Evolutionary conservation across 148 eudicot species (phyloP).

Genomic region (Oxyria digyna): DNA sequence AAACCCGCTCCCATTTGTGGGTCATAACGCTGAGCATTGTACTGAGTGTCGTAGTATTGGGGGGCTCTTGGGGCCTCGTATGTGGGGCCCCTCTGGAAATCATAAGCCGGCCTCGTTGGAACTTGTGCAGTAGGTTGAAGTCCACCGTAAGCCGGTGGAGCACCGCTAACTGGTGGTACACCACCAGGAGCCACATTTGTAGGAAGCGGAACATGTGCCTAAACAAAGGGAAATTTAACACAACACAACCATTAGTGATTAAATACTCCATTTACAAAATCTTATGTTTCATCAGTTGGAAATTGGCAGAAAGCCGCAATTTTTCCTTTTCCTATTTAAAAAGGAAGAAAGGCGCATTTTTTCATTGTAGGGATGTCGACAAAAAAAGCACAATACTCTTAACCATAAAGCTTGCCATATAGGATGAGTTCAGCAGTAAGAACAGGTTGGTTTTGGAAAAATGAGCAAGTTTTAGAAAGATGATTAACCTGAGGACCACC

Average conservation of each 20-base stretch:
- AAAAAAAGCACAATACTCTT: too few species aligned
- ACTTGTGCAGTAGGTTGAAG: not conserved
- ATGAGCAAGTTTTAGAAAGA: not conserved
- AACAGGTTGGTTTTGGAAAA: not conserved
- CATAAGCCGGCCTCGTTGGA: not conserved
- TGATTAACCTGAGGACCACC: conserved; percentile 51
- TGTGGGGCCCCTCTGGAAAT: conserved; percentile 1
- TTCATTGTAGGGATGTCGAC: too few species aligned
- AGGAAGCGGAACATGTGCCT: not conserved
- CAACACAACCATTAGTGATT: too few species aligned
- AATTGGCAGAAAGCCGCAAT: too few species aligned
- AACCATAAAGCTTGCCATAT: not conserved
- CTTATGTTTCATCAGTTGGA: not conserved
- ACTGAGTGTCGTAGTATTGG: not conserved
- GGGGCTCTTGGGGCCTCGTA: conserved; percentile 5
- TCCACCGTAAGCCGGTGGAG: not conserved
- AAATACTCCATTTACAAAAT: too few species aligned
- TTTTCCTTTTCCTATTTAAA: too few species aligned
- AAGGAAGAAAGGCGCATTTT: too few species aligned
- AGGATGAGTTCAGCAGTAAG: not conserved
- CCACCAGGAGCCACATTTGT: not conserved
- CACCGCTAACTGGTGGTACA: not conserved
- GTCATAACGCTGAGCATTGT: conserved; percentile 1
- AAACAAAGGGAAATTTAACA: not conserved
- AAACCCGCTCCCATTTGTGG: conserved; percentile 2